Conservation (phyloP, 805 yeast genomes). For the Cyberlindnera mississippiensis region DNA sequence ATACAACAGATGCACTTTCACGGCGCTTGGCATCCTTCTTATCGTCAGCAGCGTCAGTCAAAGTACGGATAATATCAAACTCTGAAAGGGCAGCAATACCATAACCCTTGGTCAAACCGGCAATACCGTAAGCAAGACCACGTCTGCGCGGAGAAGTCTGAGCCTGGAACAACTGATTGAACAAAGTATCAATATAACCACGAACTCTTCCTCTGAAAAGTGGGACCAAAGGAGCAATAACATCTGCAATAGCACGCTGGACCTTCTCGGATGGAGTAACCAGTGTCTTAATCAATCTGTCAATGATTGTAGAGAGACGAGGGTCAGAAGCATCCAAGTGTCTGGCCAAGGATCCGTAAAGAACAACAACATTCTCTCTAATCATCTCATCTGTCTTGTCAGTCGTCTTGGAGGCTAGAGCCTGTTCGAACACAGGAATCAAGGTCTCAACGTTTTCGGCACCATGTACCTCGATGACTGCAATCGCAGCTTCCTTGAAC, state of each 20-base stretch:
- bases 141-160: constrained; percentile 49
- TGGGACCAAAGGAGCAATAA: constrained; percentile 78
- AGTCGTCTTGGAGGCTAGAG: constrained; percentile 48
- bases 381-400: constrained; percentile 54
- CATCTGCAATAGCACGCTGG: constrained; percentile 80
- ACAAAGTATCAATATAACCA: constrained; percentile 51
- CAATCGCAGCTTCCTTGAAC: constrained; percentile 85
- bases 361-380: constrained; percentile 75
- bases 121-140: constrained; percentile 95
- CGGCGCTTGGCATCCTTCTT: constrained; percentile 68
- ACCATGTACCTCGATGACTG: constrained; percentile 65
- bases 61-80: constrained; percentile 68
- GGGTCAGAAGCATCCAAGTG: constrained; percentile 68
- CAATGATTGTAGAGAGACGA: constrained; percentile 62
- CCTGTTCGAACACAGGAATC: constrained; percentile 75
- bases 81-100: constrained; percentile 78
- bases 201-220: constrained; percentile 48
- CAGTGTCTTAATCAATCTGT: constrained; percentile 66
- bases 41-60: constrained; percentile 84
- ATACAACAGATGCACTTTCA: constrained; percentile 84
- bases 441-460: constrained; percentile 61
- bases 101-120: constrained; percentile 88
- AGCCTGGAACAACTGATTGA: constrained; percentile 56
- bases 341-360: constrained; percentile 88
- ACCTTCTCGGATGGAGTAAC: constrained; percentile 88